Conservation (phyloP, 257 asterid species). For the Capsicum baccatum region DNA sequence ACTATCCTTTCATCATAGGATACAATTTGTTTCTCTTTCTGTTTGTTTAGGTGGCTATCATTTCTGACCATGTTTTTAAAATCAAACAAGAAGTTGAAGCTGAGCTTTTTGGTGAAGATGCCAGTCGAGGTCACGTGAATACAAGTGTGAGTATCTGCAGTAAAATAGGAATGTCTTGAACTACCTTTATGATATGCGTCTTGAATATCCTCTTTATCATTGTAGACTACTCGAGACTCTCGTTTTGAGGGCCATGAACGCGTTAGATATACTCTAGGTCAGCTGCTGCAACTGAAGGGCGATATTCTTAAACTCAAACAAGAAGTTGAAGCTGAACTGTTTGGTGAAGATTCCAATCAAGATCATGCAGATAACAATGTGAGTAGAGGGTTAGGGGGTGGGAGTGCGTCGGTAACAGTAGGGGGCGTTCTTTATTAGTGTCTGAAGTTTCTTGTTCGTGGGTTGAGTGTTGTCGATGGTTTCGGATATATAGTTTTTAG, state of each 20-base stretch:
- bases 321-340: constrained; percentile 80
- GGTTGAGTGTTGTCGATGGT: no score
- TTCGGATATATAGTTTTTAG: no score
- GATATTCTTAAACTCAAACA: constrained; percentile 68
- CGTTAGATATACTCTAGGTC: constrained; percentile 66
- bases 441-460: no score
- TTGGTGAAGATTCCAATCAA: constrained; percentile 74
- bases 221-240: constrained; percentile 65
- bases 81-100: constrained; percentile 50
- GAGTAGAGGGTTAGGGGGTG: constrained; percentile 30
- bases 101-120: neutral
- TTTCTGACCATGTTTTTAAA: constrained; percentile 63
- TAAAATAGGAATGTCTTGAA: neutral
- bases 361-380: constrained; percentile 66
- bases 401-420: no score
- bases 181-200: neutral
- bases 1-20: neutral
- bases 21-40: neutral
- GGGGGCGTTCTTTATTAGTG: no score
- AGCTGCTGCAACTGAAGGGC: constrained; percentile 72
- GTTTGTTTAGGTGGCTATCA: constrained; percentile 52
- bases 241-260: no score
- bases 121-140: neutral
- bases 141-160: constrained; percentile 37
- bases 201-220: neutral